A percentile compares a stretch with the other conserved stretches of the same genome.
phyloP scores from a whole-genome alignment of 257 asterid species.

The Fraxinus pennsylvanica region DNA sequence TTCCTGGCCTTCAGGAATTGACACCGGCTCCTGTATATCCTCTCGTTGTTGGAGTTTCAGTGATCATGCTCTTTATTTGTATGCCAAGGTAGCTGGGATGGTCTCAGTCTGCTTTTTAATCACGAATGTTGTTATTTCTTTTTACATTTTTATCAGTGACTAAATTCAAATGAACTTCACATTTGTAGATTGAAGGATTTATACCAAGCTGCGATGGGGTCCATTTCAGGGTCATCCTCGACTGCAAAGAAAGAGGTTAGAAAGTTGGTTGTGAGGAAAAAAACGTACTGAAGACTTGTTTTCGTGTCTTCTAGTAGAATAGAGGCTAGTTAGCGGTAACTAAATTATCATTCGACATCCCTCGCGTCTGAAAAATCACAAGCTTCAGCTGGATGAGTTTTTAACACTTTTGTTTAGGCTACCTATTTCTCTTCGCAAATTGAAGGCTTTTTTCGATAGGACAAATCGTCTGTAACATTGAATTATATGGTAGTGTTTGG shows the following conservation, averaged over 20 bases:
- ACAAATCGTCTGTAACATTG: not conserved
- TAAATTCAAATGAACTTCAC: not conserved
- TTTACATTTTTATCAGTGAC: not conserved
- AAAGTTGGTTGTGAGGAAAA: slow-evolving; percentile 56
- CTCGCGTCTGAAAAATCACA: not conserved
- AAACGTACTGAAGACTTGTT: slow-evolving; percentile 52
- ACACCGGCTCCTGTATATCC: slow-evolving; percentile 88
- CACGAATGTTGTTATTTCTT: not conserved
- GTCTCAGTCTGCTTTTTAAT: not conserved
- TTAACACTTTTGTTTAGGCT: not conserved
- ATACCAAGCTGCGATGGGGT: slow-evolving; percentile 53
- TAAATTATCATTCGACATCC: not conserved
- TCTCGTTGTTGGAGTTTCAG: slow-evolving; percentile 72
- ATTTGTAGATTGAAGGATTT: slow-evolving; percentile 68
- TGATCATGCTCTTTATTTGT: slow-evolving; percentile 67
- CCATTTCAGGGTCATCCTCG: slow-evolving; percentile 38
- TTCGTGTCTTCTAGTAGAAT: not conserved
- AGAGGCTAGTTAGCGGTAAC: not conserved
- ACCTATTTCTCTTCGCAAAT: not conserved
- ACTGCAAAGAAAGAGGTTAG: slow-evolving; percentile 65
- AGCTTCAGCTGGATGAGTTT: not conserved
- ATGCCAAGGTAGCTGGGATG: slow-evolving; percentile 70
- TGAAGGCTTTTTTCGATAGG: not conserved
- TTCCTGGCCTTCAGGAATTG: slow-evolving; percentile 58
- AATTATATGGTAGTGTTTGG: not conserved